Percentiles rank a stretch among this genome's conserved stretches.
phyloP scores from a whole-genome alignment of 345 rosid genomes.

The Garcia nutans region DNA sequence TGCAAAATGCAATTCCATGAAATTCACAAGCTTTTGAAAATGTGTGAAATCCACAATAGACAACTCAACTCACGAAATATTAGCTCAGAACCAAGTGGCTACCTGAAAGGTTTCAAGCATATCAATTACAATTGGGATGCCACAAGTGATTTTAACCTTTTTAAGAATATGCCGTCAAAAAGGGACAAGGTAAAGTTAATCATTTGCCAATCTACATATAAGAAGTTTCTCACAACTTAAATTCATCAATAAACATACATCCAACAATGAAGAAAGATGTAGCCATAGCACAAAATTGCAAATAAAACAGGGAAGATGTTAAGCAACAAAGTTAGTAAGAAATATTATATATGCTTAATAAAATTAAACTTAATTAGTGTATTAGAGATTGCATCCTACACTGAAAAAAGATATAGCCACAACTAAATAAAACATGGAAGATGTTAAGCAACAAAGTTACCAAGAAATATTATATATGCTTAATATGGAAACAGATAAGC shows the following conservation, averaged over 20 bases:
- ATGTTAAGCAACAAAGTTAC: not conserved
- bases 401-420: not conserved
- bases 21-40: no score
- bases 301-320: no score
- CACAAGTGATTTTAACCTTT: conserved; percentile 84
- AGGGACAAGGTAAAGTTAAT: not conserved
- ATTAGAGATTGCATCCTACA: not conserved
- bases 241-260: no score
- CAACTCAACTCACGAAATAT: not conserved
- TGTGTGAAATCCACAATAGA: not conserved
- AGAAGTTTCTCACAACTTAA: not conserved
- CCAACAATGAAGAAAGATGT: no score
- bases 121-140: conserved; percentile 86
- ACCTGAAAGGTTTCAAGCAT: conserved; percentile 90
- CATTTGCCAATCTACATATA: no score
- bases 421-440: not conserved
- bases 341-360: no score
- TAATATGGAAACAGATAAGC: not conserved
- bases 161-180: conserved; percentile 74
- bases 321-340: no score
- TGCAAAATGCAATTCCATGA: no score
- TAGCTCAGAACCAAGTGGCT: conserved; percentile 5
- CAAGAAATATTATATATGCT: not conserved
- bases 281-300: no score
- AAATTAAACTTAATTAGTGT: no score